Evolutionary conservation across 2,329 filamentous ascomycete genomes (phyloP), one percentile per base, ranked within the genome.

Genomic region (Tympanopsis confertula): DNA sequence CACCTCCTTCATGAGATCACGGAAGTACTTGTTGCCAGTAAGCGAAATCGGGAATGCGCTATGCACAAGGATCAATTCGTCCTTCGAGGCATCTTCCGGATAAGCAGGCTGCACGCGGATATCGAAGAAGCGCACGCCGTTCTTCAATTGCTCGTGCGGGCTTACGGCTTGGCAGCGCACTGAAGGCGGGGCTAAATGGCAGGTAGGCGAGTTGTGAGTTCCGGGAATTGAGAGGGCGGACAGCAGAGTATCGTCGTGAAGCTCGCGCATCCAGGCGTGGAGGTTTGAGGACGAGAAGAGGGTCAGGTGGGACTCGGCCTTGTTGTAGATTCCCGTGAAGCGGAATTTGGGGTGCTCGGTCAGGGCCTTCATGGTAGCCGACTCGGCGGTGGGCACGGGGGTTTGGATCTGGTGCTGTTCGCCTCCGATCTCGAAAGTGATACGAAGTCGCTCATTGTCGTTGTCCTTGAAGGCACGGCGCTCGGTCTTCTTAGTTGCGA

Each of bases 61-160:
- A 55, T 86, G 81, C 15, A 85, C 81, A 36, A 85, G 74, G 45
- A 71, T 67, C 1, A 86, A 65, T 20, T 67, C 63, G 46, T 78
- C 74, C 36, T 68, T 69, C 30, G 63, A 62, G 17, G 68, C 62
- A 2, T 53, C 55, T 41, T 10, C 74, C 69, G 30, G 30, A 18
- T 13, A 17, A 7, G 7, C 12, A 10, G 30, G 30, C 50, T 79
- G 72, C 1, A 81, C 71, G 7, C 80, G 69, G 40, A 85, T 69
- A 50, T 86, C 81, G 44, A 86, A 71, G 61, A 85, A 85, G 24
- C 81, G 76, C 32, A 85, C 70, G 2, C 82, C 82, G 44, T 84
- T 77, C 15, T 70, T 62, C n/a, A 86, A 65, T 52, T 86, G 81
- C 42, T 74, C 69, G 33, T 58, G 55, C 0, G 79, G 66, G 20